A percentile compares a stretch with the other conserved stretches of the same genome.
Evolutionary conservation across 2,329 filamentous ascomycete species (phyloP).

Genomic region (Calonectria honghensis): DNA sequence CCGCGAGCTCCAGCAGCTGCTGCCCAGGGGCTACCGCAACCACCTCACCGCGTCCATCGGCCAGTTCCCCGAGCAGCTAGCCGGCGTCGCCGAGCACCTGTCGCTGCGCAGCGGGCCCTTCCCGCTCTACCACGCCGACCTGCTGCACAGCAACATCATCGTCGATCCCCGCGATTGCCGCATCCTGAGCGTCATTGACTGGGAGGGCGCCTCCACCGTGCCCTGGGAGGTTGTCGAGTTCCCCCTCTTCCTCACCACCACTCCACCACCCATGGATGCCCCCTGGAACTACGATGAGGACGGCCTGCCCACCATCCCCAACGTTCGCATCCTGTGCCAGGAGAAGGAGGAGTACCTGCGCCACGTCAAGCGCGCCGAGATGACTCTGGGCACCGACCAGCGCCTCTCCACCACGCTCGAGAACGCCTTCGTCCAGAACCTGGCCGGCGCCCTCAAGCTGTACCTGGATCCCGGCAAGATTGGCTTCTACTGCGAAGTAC

Average conservation of each 20-base stretch:
- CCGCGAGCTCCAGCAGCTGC: conserved; percentile 1
- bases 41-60: conserved; percentile 1
- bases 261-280: conserved; percentile 9
- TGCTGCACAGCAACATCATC: conserved; percentile 20
- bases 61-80: conserved; percentile 6
- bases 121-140: conserved; percentile 16
- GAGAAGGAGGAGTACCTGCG: conserved; percentile 19
- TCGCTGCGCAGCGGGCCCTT: conserved; percentile 8
- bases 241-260: conserved; percentile 21
- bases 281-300: conserved; percentile 23
- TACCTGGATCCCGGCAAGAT: conserved; percentile 23
- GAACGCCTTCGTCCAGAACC: conserved; percentile 22
- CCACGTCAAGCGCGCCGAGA: conserved; percentile 13
- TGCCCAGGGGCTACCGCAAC: conserved; percentile 3
- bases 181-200: conserved; percentile 20
- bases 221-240: conserved; percentile 20
- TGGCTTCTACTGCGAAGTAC: conserved; percentile 8
- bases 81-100: conserved; percentile 2
- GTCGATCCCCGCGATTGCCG: background rate
- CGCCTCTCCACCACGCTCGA: conserved; percentile 20
- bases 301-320: conserved; percentile 9
- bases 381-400: conserved; percentile 13
- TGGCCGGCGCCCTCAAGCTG: conserved; percentile 12
- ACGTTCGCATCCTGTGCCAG: conserved; percentile 21
- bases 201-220: conserved; percentile 18